These are phyloP conservation scores for Sugiyamaella japonica DNA, from an alignment of 1,139 yeast genomes.

Conservation along the genomic window DNA sequence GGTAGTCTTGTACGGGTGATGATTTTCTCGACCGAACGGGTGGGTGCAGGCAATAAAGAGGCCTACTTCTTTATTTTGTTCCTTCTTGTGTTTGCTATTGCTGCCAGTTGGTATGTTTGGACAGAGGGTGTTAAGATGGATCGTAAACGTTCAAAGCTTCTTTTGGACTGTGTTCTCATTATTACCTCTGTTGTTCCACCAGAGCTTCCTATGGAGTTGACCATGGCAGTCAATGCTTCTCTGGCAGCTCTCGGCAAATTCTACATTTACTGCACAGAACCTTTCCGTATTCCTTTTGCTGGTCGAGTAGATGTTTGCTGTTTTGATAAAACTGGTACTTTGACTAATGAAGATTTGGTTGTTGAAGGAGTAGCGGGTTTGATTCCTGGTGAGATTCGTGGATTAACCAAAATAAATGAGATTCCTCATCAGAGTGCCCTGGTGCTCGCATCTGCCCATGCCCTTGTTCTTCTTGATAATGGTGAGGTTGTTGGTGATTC, in stretches of 20 bases:
- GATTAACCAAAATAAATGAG: conserved; percentile 56
- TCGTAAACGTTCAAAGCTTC: conserved; percentile 88
- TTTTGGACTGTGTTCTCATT: conserved; percentile 92
- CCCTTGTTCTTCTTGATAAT: conserved; percentile 87
- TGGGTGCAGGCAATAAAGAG: conserved; percentile 93
- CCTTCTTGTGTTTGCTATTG: conserved; percentile 85
- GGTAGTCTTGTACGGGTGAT: conserved; percentile 96
- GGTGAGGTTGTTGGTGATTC: conserved; percentile 99
- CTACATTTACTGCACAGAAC: conserved; percentile 95
- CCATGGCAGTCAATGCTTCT: conserved; percentile 95
- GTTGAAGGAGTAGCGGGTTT: conserved; percentile 97
- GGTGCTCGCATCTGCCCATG: conserved; percentile 94
- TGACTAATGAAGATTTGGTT: conserved; percentile 94
- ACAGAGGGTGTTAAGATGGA: conserved; percentile 95
- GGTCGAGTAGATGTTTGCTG: conserved; percentile 98
- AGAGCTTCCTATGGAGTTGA: conserved; percentile 97
- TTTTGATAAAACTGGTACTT: conserved; percentile 97
- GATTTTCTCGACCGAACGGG: conserved; percentile 96
- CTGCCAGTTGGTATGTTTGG: conserved; percentile 99
- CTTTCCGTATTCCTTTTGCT: conserved; percentile 95
- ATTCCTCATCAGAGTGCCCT: conserved; percentile 67
- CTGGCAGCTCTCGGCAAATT: conserved; percentile 82
- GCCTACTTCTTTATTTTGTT: conserved; percentile 90
- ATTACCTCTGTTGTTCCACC: conserved; percentile 99
- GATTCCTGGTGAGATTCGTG: conserved; percentile 48